These are phyloP conservation scores for Aureobasidium musti DNA, from an alignment of 2,329 filamentous ascomycete genomes.

Conservation along the genomic window DNA sequence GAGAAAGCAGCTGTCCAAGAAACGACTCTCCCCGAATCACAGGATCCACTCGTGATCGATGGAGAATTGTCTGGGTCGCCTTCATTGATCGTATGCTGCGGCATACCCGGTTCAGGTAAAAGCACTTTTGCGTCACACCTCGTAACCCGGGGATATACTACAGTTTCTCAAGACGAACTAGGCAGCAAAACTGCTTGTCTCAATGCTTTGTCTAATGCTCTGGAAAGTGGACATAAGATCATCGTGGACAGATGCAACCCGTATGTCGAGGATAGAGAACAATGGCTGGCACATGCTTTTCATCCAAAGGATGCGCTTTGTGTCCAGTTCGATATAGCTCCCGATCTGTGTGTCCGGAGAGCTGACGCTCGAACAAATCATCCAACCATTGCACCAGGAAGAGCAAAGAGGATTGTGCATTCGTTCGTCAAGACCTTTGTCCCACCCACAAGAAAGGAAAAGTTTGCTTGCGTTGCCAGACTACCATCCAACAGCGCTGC, in stretches of 20 bases:
- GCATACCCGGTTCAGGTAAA: conserved; percentile 31
- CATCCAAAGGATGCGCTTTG: conserved; percentile 7
- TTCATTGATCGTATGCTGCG: conserved; percentile 27
- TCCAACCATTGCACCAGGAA: conserved; percentile 28
- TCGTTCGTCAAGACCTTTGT: conserved; percentile 24
- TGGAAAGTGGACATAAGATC: neutral
- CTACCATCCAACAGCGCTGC: conserved; percentile 23
- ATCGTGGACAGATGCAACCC: conserved; percentile 30
- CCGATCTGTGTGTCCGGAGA: conserved; percentile 22
- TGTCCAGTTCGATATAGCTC: conserved; percentile 23
- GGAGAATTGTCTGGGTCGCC: neutral
- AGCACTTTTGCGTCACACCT: conserved; percentile 22
- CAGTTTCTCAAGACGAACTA: conserved; percentile 30
- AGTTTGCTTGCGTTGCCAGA: conserved; percentile 25
- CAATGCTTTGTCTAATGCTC: conserved; percentile 18
- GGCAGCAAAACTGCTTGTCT: conserved; percentile 25
- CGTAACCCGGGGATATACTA: neutral
- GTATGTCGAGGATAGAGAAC: conserved; percentile 8
- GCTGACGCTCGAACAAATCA: conserved; percentile 28
- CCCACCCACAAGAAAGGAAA: conserved; percentile 15
- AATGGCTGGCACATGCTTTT: conserved; percentile 28
- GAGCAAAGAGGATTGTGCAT: conserved; percentile 23
- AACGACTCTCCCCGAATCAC: neutral
- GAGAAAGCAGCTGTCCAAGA: neutral
- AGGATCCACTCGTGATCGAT: neutral